phyloP scores from a whole-genome alignment of 2,329 filamentous ascomycete species.

The Ceratocystis cacaofunesta region DNA sequence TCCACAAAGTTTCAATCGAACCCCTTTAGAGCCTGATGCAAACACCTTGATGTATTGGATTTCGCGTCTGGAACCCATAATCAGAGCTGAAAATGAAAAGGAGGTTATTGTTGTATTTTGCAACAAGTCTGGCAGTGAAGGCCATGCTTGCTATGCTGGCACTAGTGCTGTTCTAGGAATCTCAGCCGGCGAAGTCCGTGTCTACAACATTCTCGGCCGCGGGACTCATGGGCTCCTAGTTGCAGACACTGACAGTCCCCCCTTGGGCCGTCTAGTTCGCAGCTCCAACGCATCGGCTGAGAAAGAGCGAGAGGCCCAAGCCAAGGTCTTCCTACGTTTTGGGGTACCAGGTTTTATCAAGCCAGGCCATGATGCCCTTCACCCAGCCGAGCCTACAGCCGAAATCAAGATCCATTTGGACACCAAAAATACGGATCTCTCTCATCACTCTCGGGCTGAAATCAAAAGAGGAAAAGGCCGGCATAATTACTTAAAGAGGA shows the following conservation, averaged over 20 bases:
- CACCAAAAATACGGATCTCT: background rate
- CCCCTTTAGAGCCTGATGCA: constrained; percentile 47
- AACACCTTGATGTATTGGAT: constrained; percentile 68
- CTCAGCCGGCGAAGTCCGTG: constrained; percentile 45
- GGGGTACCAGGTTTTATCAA: background rate
- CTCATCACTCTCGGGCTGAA: background rate
- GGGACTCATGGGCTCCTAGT: constrained; percentile 52
- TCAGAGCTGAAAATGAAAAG: constrained; percentile 33
- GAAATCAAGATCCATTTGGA: background rate
- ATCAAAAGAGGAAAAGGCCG: background rate
- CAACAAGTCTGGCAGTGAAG: constrained; percentile 55
- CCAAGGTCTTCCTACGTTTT: background rate
- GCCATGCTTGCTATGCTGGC: constrained; percentile 52
- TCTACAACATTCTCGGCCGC: constrained; percentile 57
- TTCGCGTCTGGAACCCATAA: constrained; percentile 50
- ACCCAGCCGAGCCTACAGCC: too few relatives aligned
- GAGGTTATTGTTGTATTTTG: constrained; percentile 58
- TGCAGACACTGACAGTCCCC: constrained; percentile 41
- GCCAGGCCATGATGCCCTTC: background rate
- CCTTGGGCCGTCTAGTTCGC: constrained; percentile 32
- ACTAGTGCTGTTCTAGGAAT: constrained; percentile 59
- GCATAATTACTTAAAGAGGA: background rate
- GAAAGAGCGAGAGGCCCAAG: constrained; percentile 1
- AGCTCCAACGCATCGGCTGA: constrained; percentile 18
- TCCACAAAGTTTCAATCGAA: constrained; percentile 30